A percentile compares a stretch with the other conserved stretches of the same genome.
These are phyloP conservation scores for Penicillium paradoxum DNA, from an alignment of 495 filamentous ascomycete species.

Conservation along the genomic window DNA sequence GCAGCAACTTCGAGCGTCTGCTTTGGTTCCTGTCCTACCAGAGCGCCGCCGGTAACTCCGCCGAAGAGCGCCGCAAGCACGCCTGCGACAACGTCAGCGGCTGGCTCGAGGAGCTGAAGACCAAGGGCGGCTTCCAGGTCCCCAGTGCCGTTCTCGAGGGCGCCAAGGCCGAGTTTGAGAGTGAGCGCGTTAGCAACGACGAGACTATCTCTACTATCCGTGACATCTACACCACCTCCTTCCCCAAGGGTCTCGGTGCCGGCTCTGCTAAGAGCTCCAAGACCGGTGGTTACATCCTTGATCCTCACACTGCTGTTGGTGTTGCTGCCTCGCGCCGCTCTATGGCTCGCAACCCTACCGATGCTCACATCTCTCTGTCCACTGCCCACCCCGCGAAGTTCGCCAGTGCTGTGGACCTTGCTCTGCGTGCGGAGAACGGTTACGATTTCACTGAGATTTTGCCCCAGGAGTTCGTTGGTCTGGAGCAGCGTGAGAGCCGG, in stretches of 20 bases:
- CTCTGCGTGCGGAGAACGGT: conserved; percentile 57
- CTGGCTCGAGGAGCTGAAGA: conserved; percentile 76
- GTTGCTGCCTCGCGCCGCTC: conserved; percentile 66
- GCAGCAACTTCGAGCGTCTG: conserved; percentile 91
- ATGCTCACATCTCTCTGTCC: conserved; percentile 70
- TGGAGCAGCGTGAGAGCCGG: conserved; percentile 55
- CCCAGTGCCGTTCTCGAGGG: conserved; percentile 57
- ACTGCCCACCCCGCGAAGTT: conserved; percentile 97
- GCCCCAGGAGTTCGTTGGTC: conserved; percentile 69
- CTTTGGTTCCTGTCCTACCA: conserved; percentile 83
- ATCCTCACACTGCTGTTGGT: conserved; percentile 88
- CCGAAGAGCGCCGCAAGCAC: conserved; percentile 35
- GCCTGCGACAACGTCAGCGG: conserved; percentile 54
- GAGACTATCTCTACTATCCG: conserved; percentile 6
- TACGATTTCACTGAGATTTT: conserved; percentile 74
- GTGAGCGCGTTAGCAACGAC: conserved; percentile 7
- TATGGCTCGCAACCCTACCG: conserved; percentile 45
- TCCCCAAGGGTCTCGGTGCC: conserved; percentile 26
- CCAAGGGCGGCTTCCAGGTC: conserved; percentile 73
- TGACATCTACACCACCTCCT: conserved; percentile 49
- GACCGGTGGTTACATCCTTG: conserved; percentile 64
- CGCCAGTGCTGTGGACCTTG: conserved; percentile 67
- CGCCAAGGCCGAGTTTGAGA: conserved; percentile 35
- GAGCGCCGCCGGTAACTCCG: conserved; percentile 37
- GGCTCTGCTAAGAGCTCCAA: conserved; percentile 32